phyloP scores from a whole-genome alignment of 345 rosid species.

The Gossypium herbaceum region DNA sequence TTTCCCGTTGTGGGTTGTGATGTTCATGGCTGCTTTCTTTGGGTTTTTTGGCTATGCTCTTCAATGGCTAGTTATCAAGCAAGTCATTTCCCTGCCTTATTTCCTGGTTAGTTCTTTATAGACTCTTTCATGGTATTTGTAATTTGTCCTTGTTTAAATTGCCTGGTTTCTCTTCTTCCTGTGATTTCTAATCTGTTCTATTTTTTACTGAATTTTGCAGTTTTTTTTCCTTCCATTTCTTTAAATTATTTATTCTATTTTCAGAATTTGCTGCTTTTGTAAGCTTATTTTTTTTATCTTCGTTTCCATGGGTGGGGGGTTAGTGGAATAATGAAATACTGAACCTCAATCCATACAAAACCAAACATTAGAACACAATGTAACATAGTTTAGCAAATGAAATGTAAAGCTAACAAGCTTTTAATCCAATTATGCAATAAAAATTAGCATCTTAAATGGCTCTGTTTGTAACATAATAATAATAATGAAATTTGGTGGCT shows the following conservation, averaged over 20 bases:
- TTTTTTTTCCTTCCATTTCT: background rate
- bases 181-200: background rate
- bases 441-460: background rate
- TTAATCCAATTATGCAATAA: background rate
- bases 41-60: conserved; percentile 60
- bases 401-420: background rate
- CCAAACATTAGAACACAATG: background rate
- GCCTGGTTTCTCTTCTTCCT: background rate
- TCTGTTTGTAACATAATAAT: too few relatives aligned
- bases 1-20: conserved; percentile 28
- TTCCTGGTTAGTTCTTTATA: conserved; percentile 40
- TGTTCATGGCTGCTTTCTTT: conserved; percentile 47
- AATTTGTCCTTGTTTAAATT: background rate
- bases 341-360: background rate
- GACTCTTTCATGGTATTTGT: background rate
- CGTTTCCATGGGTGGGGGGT: background rate
- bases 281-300: background rate
- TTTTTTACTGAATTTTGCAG: background rate
- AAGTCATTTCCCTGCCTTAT: conserved; percentile 52
- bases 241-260: background rate
- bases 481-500: background rate
- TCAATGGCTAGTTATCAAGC: conserved; percentile 66
- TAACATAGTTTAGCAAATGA: background rate
- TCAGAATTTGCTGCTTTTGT: background rate
- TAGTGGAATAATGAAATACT: background rate